Base-by-base conservation (phyloP, 306 rosid genomes). In the Vicia faba region DNA sequence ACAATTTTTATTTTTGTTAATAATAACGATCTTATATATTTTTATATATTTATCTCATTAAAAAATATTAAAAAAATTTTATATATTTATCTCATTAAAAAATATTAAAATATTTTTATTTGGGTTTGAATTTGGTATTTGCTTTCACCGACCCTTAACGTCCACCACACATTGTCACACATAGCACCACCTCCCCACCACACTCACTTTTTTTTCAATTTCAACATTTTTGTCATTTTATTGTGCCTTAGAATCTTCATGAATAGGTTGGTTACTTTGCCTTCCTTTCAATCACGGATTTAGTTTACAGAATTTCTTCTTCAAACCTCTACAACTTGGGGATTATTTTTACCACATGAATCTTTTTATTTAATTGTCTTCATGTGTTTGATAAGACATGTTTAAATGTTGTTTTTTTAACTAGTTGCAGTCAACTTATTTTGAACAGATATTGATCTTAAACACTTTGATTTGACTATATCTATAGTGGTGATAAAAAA, bases 111-210 rank as follows among this genome's bases (percentile, higher is more conserved):
- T 29, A 57, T 1, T 15, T 1, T 15, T 14, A 8, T 28, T 61
- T 61, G 15, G 46, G 26, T 55, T 56, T 53, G 75, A 69, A 75
- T 68, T 70, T 72, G 80, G 51, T 81, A 53, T 72, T 80, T 72
- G 68, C 70, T 80, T 73, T 77, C 78, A 85, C 84, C 84, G 83
- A 85, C 84, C 76, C 19, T 57, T 33, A 14, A 51, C 75, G 15
- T 64, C 46, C 15, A 50, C 71, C 79, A 44, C 64, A 72, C 74
- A 60, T 79, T 43, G 72, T 75, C 64, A 49, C 74, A 15, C 2
- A 59, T 0, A 59, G 4, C 45, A 59, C 26, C 43, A 59, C 64
- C 64, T 59, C 64, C 49, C 66, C 66, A 60, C 84, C 43, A 48
- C 57, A 76, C 80, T 65, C 40, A 61, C 80, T 51, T 57, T 68